These are phyloP conservation scores for Fusarium graminum DNA, from an alignment of 2,329 filamentous ascomycete species.

Conservation along the genomic window DNA sequence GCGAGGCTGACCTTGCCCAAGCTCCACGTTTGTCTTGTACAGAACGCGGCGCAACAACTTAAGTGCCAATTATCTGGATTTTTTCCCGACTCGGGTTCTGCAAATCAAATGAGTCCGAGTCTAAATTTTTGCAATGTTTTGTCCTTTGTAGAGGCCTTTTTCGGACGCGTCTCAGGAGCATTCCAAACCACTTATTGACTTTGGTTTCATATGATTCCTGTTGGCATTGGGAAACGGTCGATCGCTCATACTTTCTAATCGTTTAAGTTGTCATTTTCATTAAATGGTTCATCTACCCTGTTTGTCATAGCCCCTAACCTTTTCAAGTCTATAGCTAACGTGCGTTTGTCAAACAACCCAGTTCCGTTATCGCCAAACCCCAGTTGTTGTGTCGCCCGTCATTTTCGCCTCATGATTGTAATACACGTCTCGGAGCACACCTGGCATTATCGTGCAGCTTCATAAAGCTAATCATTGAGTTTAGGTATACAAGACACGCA, in stretches of 20 bases:
- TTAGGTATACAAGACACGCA: conserved; percentile 47
- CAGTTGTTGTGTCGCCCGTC: conserved; percentile 32
- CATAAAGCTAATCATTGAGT: conserved; percentile 43
- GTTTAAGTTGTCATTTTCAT: conserved; percentile 45
- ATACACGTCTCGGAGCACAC: conserved; percentile 42
- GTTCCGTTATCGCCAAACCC: conserved; percentile 37
- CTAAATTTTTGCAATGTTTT: background rate
- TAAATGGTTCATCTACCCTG: conserved; percentile 45
- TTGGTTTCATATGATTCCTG: background rate
- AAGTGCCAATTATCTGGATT: background rate
- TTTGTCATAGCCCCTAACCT: conserved; percentile 36
- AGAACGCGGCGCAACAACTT: background rate
- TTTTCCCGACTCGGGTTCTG: no score
- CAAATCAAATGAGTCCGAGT: background rate
- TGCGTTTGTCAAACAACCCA: conserved; percentile 28
- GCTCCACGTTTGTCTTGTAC: conserved; percentile 28
- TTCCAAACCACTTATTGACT: background rate
- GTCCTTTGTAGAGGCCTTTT: background rate
- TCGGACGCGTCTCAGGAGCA: background rate
- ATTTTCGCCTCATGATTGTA: conserved; percentile 42
- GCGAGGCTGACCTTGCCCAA: conserved; percentile 43
- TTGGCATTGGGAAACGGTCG: background rate
- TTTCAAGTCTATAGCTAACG: conserved; percentile 45
- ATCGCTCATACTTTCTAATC: background rate
- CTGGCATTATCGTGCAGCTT: conserved; percentile 47